Base-by-base conservation (phyloP, 352 stramenopile species). In the Pythium brachiatum region DNA sequence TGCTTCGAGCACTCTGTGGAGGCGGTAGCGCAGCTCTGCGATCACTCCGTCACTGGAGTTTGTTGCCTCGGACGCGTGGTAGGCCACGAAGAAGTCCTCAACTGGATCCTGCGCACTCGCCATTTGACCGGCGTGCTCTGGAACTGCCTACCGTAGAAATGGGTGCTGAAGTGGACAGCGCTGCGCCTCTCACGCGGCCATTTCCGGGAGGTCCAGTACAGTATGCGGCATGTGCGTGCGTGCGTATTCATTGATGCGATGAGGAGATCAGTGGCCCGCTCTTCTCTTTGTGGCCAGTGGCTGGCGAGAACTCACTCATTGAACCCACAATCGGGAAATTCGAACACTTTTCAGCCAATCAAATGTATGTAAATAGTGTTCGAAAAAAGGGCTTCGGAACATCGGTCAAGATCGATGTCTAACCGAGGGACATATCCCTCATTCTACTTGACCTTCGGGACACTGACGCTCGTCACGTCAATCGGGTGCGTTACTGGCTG, bases 211-310 rank as follows among this genome's bases (percentile, higher is more conserved):
- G n/a, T n/a, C n/a, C n/a, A n/a, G n/a, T n/a, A n/a, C n/a, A n/a
- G n/a, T n/a, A n/a, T n/a, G n/a, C n/a, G n/a, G n/a, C n/a, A n/a
- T 44, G 38, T 44, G 38, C 38, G 38, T 44, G 38, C 38, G 38
- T 44, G 38, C 16, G 5, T 5, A 44, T 44, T 44, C 3, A 11
- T 44, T 44, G 38, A 44, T 25, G n/a, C n/a, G 38, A 44, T 44
- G 20, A 44, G 7, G 38, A n/a, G 16, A 23, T 44, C 20, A 23
- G 38, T 44, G 38, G 38, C 38, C 38, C 16, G 5, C 20, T 15
- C 38, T 44, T 18, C 20, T 44, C 38, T 44, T 21, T 44, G 38
- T 44, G 16, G 38, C 38, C 38, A 44, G 38, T 23, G 38, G 4
- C 23, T 44, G 15, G 38, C 23, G 38, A 44, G 18, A 44, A 44